These are phyloP conservation scores for Phytophthora meadii DNA, from an alignment of 352 stramenopile species.

Conservation along the genomic window DNA sequence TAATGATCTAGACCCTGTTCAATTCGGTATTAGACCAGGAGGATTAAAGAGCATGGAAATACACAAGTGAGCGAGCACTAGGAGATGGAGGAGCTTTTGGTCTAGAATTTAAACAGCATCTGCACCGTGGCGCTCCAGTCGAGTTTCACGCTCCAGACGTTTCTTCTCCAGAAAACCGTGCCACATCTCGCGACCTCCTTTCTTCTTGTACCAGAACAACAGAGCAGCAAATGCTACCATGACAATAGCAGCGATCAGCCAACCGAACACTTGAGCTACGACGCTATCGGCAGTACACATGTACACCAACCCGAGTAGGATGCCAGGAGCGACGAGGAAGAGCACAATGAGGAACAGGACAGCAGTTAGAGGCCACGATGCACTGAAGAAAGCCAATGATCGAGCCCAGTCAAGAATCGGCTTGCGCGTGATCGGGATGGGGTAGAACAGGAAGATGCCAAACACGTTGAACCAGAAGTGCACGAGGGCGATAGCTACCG, in stretches of 20 bases:
- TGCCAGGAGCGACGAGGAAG: slow-evolving; percentile 47
- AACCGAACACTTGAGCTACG: slow-evolving; percentile 35
- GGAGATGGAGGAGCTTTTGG: background rate
- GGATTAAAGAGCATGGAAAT: too few relatives aligned
- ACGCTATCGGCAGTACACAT: slow-evolving; percentile 46
- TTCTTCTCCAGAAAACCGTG: slow-evolving; percentile 48
- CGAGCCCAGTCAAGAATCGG: slow-evolving; percentile 74
- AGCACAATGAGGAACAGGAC: slow-evolving; percentile 49
- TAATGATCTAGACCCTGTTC: too few relatives aligned
- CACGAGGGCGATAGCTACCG: slow-evolving; percentile 84
- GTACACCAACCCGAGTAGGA: slow-evolving; percentile 52
- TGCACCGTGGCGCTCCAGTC: background rate
- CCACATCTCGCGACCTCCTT: slow-evolving; percentile 40
- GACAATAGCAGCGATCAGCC: slow-evolving; percentile 30
- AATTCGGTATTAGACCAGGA: too few relatives aligned
- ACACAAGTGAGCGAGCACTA: too few relatives aligned
- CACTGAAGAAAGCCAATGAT: slow-evolving; percentile 61
- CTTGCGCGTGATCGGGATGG: slow-evolving; percentile 82
- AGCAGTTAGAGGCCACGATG: slow-evolving; percentile 51
- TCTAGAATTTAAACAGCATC: background rate
- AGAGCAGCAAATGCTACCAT: slow-evolving; percentile 22
- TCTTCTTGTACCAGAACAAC: slow-evolving; percentile 46
- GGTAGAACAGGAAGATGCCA: slow-evolving; percentile 90
- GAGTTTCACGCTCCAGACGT: slow-evolving; percentile 35
- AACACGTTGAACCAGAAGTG: slow-evolving; percentile 93